Conservation (phyloP, 164 flowering plant species). For the Nymphaea colorata region DNA sequence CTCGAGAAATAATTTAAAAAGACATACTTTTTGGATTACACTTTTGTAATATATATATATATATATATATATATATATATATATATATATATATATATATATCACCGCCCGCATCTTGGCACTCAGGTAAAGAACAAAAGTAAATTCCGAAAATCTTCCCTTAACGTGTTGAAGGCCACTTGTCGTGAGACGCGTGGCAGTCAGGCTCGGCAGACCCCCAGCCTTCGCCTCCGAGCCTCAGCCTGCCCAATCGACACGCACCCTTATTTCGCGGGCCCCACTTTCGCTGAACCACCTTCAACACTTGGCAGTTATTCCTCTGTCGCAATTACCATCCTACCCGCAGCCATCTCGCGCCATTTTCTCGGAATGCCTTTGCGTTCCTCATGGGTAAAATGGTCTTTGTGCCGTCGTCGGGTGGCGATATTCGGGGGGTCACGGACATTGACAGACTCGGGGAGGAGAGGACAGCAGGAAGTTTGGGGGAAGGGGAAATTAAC, state of each 20-base stretch:
- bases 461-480: not conserved
- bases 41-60: no score
- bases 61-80: no score
- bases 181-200: not conserved
- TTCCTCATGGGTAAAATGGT: not conserved
- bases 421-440: not conserved
- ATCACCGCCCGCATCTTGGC: not conserved
- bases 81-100: no score
- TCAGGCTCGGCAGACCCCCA: slow-evolving; percentile 7
- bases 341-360: not conserved
- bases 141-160: slow-evolving; percentile 1
- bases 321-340: not conserved
- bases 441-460: not conserved
- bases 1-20: no score
- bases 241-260: not conserved
- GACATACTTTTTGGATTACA: no score
- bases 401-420: not conserved
- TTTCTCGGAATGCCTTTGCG: no score
- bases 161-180: slow-evolving; percentile 3
- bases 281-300: not conserved
- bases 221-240: slow-evolving; percentile 5
- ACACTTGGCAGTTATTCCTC: not conserved
- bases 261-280: not conserved
- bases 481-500: not conserved
- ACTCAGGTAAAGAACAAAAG: not conserved